Base-by-base conservation (phyloP, 805 yeast genomes). In the Zygosaccharomyces lentus region DNA sequence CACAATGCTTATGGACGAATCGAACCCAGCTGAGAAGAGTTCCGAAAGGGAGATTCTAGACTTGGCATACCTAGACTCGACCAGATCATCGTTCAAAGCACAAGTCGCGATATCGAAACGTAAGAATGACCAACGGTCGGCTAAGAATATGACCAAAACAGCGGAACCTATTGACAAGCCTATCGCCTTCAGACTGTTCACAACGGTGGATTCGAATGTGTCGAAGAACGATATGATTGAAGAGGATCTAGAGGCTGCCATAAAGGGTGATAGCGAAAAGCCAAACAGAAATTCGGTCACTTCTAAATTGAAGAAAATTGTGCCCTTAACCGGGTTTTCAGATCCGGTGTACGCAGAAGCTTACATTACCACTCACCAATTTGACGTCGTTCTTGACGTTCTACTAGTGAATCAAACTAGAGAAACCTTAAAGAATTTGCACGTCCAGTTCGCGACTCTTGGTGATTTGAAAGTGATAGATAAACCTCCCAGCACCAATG, bases 291-390 rank as follows among this genome's bases (percentile, higher is more conserved):
- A 77, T 57, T 78, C 80, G 39, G 70, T 82, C 51, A 73, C 86
- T 5, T 88, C 96, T 1, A 84, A 87, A 68, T 76, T 93, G 61
- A 84, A 81, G 66, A 89, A 87, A 66, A 86, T 95, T 58, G 82
- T 88, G 41, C 98, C 87, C 64, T 77, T 93, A 55, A 91, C 99
- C n/a, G 99, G 99, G 13, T 93, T 89, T 68, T 86, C 96, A 0
- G 99, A 93, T 66, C 96, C 98, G 16, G 95, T 93, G 27, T 93
- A 93, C 65, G 98, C 96, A 6, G 99, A 93, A 70, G 99, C 97
- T 0, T 87, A 85, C 61, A 87, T 93, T 55, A 87, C 87, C 55
- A 93, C 88, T n/a, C 96, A 90, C 60, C 98, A 95, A 69, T 93
- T 85, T 65, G 98, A 95, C 66, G 95, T 93, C 58, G 89, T 89